Evolutionary conservation across 352 stramenopile genomes (phyloP), one percentile per base, ranked within the genome.

Genomic region (Phytophthora vignae): DNA sequence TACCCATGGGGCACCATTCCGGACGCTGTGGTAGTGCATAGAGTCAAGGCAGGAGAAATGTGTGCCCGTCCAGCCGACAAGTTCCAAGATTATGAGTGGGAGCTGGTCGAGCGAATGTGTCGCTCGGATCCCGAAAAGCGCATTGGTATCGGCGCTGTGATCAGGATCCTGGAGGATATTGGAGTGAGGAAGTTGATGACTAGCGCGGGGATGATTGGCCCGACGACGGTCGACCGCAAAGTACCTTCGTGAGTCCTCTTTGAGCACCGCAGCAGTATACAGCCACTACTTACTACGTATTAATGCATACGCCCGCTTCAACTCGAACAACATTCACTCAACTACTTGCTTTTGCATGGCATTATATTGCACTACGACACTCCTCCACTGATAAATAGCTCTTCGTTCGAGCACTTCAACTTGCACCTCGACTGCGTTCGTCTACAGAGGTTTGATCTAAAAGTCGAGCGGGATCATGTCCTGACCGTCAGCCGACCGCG

Each of bases 381-480:
- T 73, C 22, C 58, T 53, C 29, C 46, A 58, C 38, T 77, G 65
- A 78, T 78, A 79, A 79, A 79, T 79, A 79, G 67, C 72, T 76
- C 62, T 79, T 76, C 67, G 62, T 70, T 76, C 71, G 71, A 78
- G 61, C 71, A 69, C 57, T 71, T 72, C 56, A 71, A 71, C 48
- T 67, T 64, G 60, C 40, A 66, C 40, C 58, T 42, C 19, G 40
- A 52, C 60, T 56, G 17, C 29, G 10, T 49, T 61, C 60, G 60
- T 70, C 67, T 61, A 52, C 49, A 62, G 17, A 12, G 10, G 11
- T n/a, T 14, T 21, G 22, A 14, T 55, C 52, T 75, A 82, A 60
- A 80, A 76, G 29, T 75, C 61, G 33, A 82, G 75, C 42, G 75
- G 75, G 25, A 82, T 82, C 75, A 82, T 78, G 66, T 82, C 75